A percentile compares a stretch with the other conserved stretches of the same genome.
Evolutionary conservation across 495 filamentous ascomycete genomes (phyloP).

Genomic region (Mytilinidion resinicola): DNA sequence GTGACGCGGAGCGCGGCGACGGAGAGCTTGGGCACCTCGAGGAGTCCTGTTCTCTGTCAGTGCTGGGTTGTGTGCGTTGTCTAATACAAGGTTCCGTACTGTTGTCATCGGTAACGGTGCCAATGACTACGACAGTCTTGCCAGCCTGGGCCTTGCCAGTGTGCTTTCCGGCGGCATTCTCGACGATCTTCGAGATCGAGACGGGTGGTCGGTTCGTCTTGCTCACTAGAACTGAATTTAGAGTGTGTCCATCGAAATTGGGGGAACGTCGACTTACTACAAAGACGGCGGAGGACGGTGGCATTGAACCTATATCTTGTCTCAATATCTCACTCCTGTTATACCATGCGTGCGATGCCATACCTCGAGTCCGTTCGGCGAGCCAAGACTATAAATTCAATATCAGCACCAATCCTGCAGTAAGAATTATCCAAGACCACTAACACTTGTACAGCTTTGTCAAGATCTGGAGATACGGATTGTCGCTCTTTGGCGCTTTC

Average conservation of each 20-base stretch:
- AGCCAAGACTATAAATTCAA: slow-evolving; percentile 39
- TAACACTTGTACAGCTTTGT: slow-evolving; percentile 81
- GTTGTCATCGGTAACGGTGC: slow-evolving; percentile 94
- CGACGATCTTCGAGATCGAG: slow-evolving; percentile 81
- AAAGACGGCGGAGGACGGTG: slow-evolving; percentile 89
- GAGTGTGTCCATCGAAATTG: no score
- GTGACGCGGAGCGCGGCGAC: slow-evolving; percentile 94
- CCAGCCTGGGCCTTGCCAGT: slow-evolving; percentile 61
- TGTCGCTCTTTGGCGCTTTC: slow-evolving; percentile 95
- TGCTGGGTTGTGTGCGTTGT: neutral
- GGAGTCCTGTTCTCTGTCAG: slow-evolving; percentile 33
- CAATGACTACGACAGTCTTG: slow-evolving; percentile 89
- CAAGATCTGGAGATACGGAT: slow-evolving; percentile 93
- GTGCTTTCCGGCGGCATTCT: slow-evolving; percentile 54
- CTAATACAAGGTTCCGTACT: slow-evolving; percentile 27
- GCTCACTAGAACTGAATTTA: slow-evolving; percentile 47
- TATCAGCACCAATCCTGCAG: slow-evolving; percentile 6
- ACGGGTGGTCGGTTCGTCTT: slow-evolving; percentile 94
- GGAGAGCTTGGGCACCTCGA: slow-evolving; percentile 75
- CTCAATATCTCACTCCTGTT: no score
- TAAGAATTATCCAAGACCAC: neutral
- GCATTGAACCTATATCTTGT: slow-evolving; percentile 67
- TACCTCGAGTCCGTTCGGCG: slow-evolving; percentile 76
- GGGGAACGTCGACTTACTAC: slow-evolving; percentile 38
- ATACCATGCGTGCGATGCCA: no score